Evolutionary conservation across 1,284 basidiomycete species (phyloP), one percentile per base, ranked within the genome.

Genomic region (Wallemia mellicola): DNA sequence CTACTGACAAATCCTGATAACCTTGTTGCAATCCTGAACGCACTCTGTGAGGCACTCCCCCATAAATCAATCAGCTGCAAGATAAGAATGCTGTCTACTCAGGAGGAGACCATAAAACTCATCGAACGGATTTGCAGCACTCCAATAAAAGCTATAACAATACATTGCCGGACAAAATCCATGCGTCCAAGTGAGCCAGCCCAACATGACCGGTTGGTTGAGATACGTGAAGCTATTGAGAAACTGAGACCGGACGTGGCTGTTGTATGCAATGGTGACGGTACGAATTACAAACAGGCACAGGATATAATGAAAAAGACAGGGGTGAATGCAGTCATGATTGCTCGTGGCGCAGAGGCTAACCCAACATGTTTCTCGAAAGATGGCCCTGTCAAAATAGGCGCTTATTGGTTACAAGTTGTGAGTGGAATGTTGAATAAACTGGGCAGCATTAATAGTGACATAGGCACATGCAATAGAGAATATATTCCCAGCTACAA

Each of bases 251-350:
- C 67, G 59, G 81, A 79, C 17, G 76, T 95, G 24, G 82, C 89
- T 1, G 80, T 98, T 15, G 77, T 89, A 30, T 86, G 86, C 71
- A 99, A 99, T 69, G 94, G 94, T 0, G 92, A 99, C 69, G 92
- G 87, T 63, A 73, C 78, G 59, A 81, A 81, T 1, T 82, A 76
- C 68, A 76, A 81, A 61, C 88, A 92, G 66, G 83, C 83, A 59
- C 78, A 79, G 61, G 74, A 79, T 55, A 78, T 94, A 61, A 77
- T 82, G 61, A 72, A 76, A 60, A 69, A 79, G 17, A 94, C 89
- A 22, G 85, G 83, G 24, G 87, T 86, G n/a, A 79, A 83, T 63
- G 87, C 86, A 0, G 80, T 87, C 28, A 98, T 98, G 92, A 83
- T 98, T 54, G 94, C 92, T 5, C 82, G 89, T 15, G 86, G 82